Evolutionary conservation across 768 basidiomycete genomes (phyloP), one percentile per base, ranked within the genome.

Genomic region (Sutorius australiensis): DNA sequence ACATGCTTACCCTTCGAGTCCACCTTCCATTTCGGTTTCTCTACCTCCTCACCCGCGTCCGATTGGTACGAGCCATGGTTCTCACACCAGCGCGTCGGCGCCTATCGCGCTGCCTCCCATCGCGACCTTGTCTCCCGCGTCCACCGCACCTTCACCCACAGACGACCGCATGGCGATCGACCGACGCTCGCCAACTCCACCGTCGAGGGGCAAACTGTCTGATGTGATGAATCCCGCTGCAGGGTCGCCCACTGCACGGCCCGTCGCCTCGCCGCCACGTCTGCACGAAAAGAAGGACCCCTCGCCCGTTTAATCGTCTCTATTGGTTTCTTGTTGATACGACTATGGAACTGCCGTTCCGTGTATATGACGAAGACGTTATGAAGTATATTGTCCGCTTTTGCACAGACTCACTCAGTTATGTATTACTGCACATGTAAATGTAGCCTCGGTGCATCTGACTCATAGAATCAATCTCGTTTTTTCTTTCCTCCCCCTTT

Each of bases 1-100:
- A 21, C 67, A 65, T 21, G 9, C 56, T 28, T 81, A 78, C 52
- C 74, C 77, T 34, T 72, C 80, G 54, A 75, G 62, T 44, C 72
- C 50, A 76, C 83, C 87, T 0, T 67, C 82, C 24, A 70, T 87
- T 12, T 78, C 84, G 6, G 76, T 77, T 30, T 78, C 80, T 7
- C 75, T 90, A 31, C 88, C 88, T 38, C 85, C 86, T 24, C 88
- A 88, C 63, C 87, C 88, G 41, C 78, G 84, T 24, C 87, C 87
- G 11, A 77, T 87, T 46, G 87, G 87, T 14, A 62, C 71, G 1
- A 79, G 81, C 0, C 70, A 80, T 46, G 68, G 74, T 19, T 69
- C 72, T 5, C 75, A 80, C 59, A 40, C 66, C 46, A 65, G 59
- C 36, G 47, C 66, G 9, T 72, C 75, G 6, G 64, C 60, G 17